A percentile compares a stretch with the other conserved stretches of the same genome.
phyloP scores from a whole-genome alignment of 768 basidiomycete species.

The Agaricus sinodeliciosus region DNA sequence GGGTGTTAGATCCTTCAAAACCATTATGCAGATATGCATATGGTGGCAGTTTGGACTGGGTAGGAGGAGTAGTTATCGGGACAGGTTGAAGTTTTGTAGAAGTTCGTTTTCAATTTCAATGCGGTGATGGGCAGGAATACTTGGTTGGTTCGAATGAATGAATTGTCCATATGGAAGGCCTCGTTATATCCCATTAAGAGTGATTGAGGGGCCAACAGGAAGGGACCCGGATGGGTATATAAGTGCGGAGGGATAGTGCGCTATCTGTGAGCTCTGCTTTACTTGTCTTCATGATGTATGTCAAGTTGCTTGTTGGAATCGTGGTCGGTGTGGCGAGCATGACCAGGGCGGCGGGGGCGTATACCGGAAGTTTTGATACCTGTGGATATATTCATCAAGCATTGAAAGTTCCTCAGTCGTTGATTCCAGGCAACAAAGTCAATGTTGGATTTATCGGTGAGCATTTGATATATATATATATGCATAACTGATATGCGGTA shows the following conservation, averaged over 20 bases:
- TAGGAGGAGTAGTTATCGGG: too few species aligned
- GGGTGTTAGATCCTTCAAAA: too few species aligned
- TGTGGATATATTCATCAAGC: constrained; percentile 31
- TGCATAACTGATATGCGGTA: too few species aligned
- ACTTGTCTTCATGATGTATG: background rate
- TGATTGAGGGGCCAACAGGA: background rate
- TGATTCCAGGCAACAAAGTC: constrained; percentile 16
- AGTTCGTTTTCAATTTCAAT: too few species aligned
- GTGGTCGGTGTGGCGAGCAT: background rate
- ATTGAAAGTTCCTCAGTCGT: constrained; percentile 21
- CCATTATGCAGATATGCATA: too few species aligned
- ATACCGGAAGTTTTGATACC: constrained; percentile 18
- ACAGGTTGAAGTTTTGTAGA: too few species aligned
- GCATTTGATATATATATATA: constrained; percentile 4
- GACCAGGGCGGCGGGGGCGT: background rate
- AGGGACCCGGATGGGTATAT: background rate
- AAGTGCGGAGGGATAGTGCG: background rate
- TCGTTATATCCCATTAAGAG: background rate
- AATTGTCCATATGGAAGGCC: background rate
- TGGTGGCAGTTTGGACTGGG: too few species aligned
- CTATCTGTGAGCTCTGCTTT: background rate
- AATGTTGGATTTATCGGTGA: constrained; percentile 25
- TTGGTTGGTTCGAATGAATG: too few species aligned
- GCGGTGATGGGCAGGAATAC: too few species aligned
- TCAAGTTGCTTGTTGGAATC: background rate